A percentile compares a stretch with the other conserved stretches of the same genome.
These are phyloP conservation scores for Zizania latifolia DNA, from an alignment of 176 grass and related monocot species.

Conservation along the genomic window DNA sequence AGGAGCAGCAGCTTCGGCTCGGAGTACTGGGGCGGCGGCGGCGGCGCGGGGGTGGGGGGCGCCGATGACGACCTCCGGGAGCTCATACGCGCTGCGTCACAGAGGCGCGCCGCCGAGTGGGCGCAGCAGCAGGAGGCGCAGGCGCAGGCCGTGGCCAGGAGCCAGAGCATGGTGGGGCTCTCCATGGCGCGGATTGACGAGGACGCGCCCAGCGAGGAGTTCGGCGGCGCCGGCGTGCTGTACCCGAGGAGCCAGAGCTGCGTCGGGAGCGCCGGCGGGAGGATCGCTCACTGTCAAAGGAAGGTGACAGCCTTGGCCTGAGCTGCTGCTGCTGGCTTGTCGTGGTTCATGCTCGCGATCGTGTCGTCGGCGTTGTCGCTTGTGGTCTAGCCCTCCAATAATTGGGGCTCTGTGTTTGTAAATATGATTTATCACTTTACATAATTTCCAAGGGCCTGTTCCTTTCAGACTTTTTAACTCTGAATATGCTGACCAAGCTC, in stretches of 20 bases:
- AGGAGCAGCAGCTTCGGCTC: conserved; percentile 25
- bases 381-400: too few relatives aligned
- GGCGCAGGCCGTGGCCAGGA: conserved; percentile 29
- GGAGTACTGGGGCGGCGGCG: background rate
- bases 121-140: background rate
- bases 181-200: conserved; percentile 52
- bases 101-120: conserved; percentile 8
- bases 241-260: conserved; percentile 35
- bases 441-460: too few relatives aligned
- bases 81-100: conserved; percentile 43
- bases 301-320: conserved; percentile 15
- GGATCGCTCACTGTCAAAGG: conserved; percentile 4
- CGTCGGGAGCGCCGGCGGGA: conserved; percentile 3
- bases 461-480: too few relatives aligned
- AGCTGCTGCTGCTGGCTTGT: background rate
- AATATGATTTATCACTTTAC: too few relatives aligned
- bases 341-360: background rate
- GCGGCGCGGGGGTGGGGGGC: background rate
- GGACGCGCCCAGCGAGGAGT: conserved; percentile 48
- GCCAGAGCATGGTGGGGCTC: conserved; percentile 35
- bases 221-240: conserved; percentile 8
- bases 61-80: conserved; percentile 39
- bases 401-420: too few relatives aligned
- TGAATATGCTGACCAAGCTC: too few relatives aligned
- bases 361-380: background rate